Percentiles rank a stretch among this genome's conserved stretches.
Conservation (phyloP, 1,284 basidiomycete genomes). For the Cryptococcus floricola region DNA sequence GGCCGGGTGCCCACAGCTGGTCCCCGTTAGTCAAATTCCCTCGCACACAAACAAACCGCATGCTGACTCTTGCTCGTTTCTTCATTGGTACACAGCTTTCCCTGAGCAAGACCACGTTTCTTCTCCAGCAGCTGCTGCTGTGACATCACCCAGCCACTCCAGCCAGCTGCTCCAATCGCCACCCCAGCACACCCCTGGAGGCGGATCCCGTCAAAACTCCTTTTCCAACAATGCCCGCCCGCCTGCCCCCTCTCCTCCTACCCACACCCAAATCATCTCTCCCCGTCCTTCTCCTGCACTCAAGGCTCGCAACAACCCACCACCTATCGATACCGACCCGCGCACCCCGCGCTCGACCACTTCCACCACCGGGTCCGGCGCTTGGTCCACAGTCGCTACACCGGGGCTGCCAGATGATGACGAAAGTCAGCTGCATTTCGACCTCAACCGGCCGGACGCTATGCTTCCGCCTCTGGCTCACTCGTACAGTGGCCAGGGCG, state of each 20-base stretch:
- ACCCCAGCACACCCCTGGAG: background rate
- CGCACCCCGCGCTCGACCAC: background rate
- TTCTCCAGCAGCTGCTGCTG: slow-evolving; percentile 15
- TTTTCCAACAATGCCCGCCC: slow-evolving; percentile 21
- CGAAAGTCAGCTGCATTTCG: slow-evolving; percentile 19
- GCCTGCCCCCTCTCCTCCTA: slow-evolving; percentile 2
- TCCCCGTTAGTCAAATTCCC: slow-evolving; percentile 34
- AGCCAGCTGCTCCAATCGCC: background rate
- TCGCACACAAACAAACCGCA: background rate
- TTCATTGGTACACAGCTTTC: slow-evolving; percentile 15
- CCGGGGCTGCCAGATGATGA: slow-evolving; percentile 40
- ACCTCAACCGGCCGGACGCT: slow-evolving; percentile 9
- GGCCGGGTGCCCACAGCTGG: slow-evolving; percentile 43
- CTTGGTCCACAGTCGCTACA: slow-evolving; percentile 46
- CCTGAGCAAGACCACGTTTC: slow-evolving; percentile 22
- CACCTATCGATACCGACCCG: slow-evolving; percentile 10
- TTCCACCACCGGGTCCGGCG: slow-evolving; percentile 18
- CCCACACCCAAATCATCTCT: slow-evolving; percentile 9
- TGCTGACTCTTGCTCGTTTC: slow-evolving; percentile 4
- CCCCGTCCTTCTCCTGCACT: slow-evolving; percentile 18
- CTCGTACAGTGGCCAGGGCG: background rate
- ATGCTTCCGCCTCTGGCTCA: slow-evolving; percentile 9
- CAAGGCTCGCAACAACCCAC: slow-evolving; percentile 11
- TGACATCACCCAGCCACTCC: slow-evolving; percentile 14
- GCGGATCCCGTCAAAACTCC: slow-evolving; percentile 9